Percentiles rank a stretch among this genome's conserved stretches.
phyloP scores from a whole-genome alignment of 495 filamentous ascomycete genomes.

The Talaromyces stipitatus region DNA sequence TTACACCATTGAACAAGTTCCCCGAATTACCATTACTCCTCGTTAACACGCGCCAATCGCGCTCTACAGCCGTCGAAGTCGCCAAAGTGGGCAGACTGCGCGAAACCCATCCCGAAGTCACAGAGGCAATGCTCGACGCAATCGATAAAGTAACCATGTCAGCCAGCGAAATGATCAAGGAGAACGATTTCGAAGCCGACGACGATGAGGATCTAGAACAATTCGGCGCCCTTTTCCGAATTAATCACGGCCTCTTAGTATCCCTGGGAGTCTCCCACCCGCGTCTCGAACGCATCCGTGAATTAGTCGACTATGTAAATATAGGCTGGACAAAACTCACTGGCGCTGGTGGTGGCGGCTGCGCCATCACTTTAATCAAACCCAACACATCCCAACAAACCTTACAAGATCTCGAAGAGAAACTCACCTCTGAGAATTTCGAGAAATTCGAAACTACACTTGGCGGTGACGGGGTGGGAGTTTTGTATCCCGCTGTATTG shows the following conservation, averaged over 20 bases:
- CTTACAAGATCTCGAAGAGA: constrained; percentile 40
- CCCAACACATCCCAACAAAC: constrained; percentile 25
- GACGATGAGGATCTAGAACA: constrained; percentile 42
- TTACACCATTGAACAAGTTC: constrained; percentile 63
- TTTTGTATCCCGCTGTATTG: constrained; percentile 72
- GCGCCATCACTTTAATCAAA: constrained; percentile 72
- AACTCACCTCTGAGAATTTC: constrained; percentile 62
- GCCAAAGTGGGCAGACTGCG: constrained; percentile 65
- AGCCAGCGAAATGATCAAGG: constrained; percentile 54
- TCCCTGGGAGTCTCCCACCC: constrained; percentile 80
- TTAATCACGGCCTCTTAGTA: constrained; percentile 76
- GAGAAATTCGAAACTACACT: constrained; percentile 69
- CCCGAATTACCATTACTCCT: constrained; percentile 74
- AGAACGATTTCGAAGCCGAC: constrained; percentile 23
- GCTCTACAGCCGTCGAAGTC: constrained; percentile 69
- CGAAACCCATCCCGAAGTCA: constrained; percentile 52
- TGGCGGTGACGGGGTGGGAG: constrained; percentile 78
- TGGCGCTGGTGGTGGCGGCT: constrained; percentile 77
- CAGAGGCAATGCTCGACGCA: constrained; percentile 60
- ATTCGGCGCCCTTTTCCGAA: constrained; percentile 69
- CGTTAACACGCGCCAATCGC: constrained; percentile 67
- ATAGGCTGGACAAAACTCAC: constrained; percentile 87
- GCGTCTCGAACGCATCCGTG: constrained; percentile 70
- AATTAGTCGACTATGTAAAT: constrained; percentile 68
- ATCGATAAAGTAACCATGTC: constrained; percentile 66